Percentiles rank a stretch among this genome's conserved stretches.
These are phyloP conservation scores for Aspergillus haitiensis DNA, from an alignment of 495 filamentous ascomycete genomes.

Conservation along the genomic window DNA sequence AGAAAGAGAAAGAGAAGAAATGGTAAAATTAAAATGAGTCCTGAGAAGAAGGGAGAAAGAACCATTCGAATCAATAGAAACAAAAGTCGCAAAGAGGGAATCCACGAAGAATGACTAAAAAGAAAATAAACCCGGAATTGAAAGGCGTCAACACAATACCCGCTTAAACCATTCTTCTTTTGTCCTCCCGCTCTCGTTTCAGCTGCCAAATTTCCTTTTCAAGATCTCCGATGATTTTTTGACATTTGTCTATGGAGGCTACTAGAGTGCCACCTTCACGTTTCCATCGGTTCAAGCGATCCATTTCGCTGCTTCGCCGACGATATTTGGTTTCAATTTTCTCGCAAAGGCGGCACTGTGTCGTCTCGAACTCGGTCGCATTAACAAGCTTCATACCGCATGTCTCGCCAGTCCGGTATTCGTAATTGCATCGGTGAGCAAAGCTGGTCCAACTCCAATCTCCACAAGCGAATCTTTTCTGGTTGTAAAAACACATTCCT, in stretches of 20 bases:
- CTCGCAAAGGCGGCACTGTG: conserved; percentile 81
- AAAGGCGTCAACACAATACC: conserved; percentile 14
- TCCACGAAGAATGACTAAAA: conserved; percentile 19
- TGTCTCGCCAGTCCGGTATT: conserved; percentile 97
- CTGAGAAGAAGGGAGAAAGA: too few relatives aligned
- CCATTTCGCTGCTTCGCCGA: conserved; percentile 69
- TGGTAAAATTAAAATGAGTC: conserved; percentile 12
- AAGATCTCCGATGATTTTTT: conserved; percentile 60
- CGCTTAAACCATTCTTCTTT: conserved; percentile 35
- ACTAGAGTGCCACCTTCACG: conserved; percentile 65
- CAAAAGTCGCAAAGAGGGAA: conserved; percentile 19
- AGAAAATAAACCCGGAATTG: conserved; percentile 21
- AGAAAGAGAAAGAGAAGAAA: not conserved
- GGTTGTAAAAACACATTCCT: conserved; percentile 62
- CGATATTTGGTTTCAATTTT: conserved; percentile 86
- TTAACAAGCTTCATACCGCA: conserved; percentile 91
- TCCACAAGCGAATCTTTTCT: conserved; percentile 64
- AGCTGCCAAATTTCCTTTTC: conserved; percentile 62
- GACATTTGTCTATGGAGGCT: conserved; percentile 78
- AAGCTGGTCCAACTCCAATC: conserved; percentile 98
- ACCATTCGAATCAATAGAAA: conserved; percentile 2
- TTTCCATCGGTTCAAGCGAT: conserved; percentile 80
- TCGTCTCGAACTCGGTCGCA: conserved; percentile 59
- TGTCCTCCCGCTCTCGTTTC: conserved; percentile 42
- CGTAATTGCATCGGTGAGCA: conserved; percentile 89